Base-by-base conservation (phyloP, 1,284 basidiomycete genomes). In the Fomitopsis betulina region DNA sequence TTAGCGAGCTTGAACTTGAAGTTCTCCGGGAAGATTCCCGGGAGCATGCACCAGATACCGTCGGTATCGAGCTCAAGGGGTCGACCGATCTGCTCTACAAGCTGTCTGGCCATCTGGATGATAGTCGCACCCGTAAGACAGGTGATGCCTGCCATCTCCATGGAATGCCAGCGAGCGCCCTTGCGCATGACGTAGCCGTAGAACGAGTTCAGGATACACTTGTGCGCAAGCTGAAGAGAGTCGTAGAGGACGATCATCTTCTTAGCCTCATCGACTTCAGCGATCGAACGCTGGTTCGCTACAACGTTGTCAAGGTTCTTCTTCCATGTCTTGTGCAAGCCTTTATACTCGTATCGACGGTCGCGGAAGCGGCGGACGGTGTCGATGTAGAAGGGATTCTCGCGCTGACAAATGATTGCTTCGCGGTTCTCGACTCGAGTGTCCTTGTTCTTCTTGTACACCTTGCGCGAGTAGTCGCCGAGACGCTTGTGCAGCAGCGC, bases 101-200 rank as follows among this genome's bases (percentile, higher is more conserved):
- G 81, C 62, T 96, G 92, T 39, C 97, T 87, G n/a, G 97, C 97
- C 94, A 99, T 96, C 73, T 99, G 97, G 67, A 99, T 99, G 76
- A 99, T 99, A 4, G 87, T 94, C 6, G 97, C 96, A n/a, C 97
- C 97, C 0, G 97, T 99, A 52, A 99, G 78, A 76, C 97, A 99
- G 9, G 97, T 99, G 67, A 99, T 98, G 21, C 97, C 97, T 0
- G 97, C 97, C 97, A 99, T 99, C 78, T 99, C 97, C 97, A 99
- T 99, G 39, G 96, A 98, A 75, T 99, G 96, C 97, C 97, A 99
- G 23, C 97, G 83, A 17, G 97, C 97, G 58, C 97, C 97, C 72
- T 99, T 99, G 39, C 96, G 89, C 97, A 99, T 99, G 73, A 99
- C 97, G 69, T 99, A 99, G 52, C 97, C 97, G 73, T 99, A 99